Conservation (phyloP, 2,329 filamentous ascomycete species). For the Aspergillus jensenii region DNA sequence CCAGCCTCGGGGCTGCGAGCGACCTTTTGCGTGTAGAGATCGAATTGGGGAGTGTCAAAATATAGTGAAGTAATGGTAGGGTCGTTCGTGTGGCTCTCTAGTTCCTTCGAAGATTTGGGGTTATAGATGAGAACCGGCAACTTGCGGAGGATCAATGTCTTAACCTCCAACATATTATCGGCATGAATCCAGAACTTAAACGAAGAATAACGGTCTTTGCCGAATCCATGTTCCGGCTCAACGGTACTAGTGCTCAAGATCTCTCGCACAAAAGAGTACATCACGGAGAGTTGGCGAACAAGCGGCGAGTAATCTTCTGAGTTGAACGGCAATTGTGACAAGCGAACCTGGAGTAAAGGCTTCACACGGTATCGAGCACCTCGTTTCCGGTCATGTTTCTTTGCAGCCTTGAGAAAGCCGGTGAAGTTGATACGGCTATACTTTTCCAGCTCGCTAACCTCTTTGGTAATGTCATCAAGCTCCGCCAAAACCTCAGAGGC, state of each 20-base stretch:
- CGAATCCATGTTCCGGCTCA: constrained; percentile 56
- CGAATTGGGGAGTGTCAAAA: constrained; percentile 85
- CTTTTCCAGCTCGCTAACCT: constrained; percentile 89
- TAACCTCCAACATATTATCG: constrained; percentile 94
- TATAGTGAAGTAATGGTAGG: constrained; percentile 94
- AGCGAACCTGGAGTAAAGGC: constrained; percentile 84
- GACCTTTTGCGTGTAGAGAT: constrained; percentile 83
- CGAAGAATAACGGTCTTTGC: constrained; percentile 72
- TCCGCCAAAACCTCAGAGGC: constrained; percentile 73
- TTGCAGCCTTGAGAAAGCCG: constrained; percentile 94
- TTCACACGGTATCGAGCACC: constrained; percentile 83
- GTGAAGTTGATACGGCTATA: constrained; percentile 98
- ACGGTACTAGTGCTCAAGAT: constrained; percentile 53
- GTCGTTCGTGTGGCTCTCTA: constrained; percentile 73
- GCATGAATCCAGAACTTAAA: constrained; percentile 97
- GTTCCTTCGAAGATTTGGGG: constrained; percentile 75
- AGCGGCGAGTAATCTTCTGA: constrained; percentile 90
- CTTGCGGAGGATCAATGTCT: constrained; percentile 88
- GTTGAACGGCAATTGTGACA: constrained; percentile 90
- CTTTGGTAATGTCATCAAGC: constrained; percentile 83
- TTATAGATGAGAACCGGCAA: constrained; percentile 93
- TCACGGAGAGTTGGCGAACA: constrained; percentile 82
- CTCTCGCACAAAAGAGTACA: constrained; percentile 93
- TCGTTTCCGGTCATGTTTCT: constrained; percentile 96
- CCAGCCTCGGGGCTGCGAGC: constrained; percentile 71